phyloP scores from a whole-genome alignment of 768 basidiomycete species.

The Auriscalpium orientale region DNA sequence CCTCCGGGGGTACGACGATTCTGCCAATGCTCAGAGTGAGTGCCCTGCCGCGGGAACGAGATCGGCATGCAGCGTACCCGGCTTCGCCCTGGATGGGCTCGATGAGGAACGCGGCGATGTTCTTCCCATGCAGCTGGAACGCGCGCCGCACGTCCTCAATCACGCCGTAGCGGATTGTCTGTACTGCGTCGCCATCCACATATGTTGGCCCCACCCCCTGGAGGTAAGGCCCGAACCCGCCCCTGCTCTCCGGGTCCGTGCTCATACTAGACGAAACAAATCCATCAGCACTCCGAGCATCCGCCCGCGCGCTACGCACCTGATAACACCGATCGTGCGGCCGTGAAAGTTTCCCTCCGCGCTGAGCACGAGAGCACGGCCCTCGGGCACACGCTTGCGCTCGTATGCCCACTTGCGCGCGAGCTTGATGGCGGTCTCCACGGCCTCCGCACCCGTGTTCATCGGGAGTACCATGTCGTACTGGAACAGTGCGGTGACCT shows the following conservation, averaged over 20 bases:
- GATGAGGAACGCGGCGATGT: conserved; percentile 88
- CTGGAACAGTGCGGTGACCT: conserved; percentile 75
- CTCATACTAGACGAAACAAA: conserved; percentile 55
- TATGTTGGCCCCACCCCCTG: conserved; percentile 77
- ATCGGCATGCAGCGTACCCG: conserved; percentile 47
- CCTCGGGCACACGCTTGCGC: conserved; percentile 74
- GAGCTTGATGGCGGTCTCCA: conserved; percentile 94
- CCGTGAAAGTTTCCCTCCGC: conserved; percentile 95
- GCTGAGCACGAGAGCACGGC: conserved; percentile 79
- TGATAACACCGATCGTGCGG: conserved; percentile 82
- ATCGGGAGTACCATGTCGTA: conserved; percentile 97
- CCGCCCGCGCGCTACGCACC: conserved; percentile 28
- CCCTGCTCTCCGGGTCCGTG: conserved; percentile 85
- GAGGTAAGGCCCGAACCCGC: conserved; percentile 89
- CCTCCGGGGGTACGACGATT: conserved; percentile 85
- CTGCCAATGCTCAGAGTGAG: conserved; percentile 29
- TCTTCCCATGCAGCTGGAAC: conserved; percentile 68
- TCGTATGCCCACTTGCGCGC: conserved; percentile 96
- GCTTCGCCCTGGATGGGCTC: conserved; percentile 99
- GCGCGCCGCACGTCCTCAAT: conserved; percentile 78
- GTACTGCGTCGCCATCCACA: conserved; percentile 41
- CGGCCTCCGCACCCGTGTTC: conserved; percentile 99
- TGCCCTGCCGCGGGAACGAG: neutral
- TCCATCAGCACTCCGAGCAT: neutral
- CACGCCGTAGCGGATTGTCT: conserved; percentile 76